Percentiles rank a stretch among this genome's conserved stretches.
These are phyloP conservation scores for Penicillium canariense DNA, from an alignment of 495 filamentous ascomycete genomes.

Conservation along the genomic window DNA sequence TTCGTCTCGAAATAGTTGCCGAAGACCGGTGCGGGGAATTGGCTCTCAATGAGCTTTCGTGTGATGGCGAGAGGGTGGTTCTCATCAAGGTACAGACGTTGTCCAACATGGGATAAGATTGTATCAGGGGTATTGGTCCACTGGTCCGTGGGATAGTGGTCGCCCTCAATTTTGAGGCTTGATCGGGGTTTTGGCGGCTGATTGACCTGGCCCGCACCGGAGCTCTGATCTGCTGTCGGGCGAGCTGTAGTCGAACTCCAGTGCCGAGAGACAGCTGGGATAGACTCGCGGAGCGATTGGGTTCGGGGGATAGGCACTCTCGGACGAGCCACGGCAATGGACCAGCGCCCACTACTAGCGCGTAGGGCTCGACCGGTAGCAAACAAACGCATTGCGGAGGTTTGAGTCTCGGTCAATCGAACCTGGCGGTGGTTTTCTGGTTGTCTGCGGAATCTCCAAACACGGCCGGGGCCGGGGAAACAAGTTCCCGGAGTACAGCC, in stretches of 20 bases:
- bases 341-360: conserved; percentile 40
- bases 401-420: conserved; percentile 1
- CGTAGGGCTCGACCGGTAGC: conserved; percentile 48
- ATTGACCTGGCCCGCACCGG: conserved; percentile 1
- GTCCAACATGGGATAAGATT: conserved; percentile 68
- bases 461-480: conserved; percentile 31
- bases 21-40: conserved; percentile 72
- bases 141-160: conserved; percentile 63
- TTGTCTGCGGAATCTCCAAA: conserved; percentile 20
- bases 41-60: conserved; percentile 84
- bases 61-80: conserved; percentile 91
- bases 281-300: conserved; percentile 13
- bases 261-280: conserved; percentile 21
- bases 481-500: conserved; percentile 29
- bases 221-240: conserved; percentile 20
- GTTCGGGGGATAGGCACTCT: conserved; percentile 30
- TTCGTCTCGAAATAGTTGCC: conserved; percentile 72
- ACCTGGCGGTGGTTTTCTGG: not conserved
- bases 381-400: conserved; percentile 39
- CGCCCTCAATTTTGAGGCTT: conserved; percentile 55
- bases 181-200: conserved; percentile 17
- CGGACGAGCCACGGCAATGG: conserved; percentile 27
- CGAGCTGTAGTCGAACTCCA: conserved; percentile 39
- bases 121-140: conserved; percentile 84
- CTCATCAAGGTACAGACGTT: conserved; percentile 78